Evolutionary conservation across 306 rosid genomes (phyloP).

Genomic region (Senna siamea): DNA sequence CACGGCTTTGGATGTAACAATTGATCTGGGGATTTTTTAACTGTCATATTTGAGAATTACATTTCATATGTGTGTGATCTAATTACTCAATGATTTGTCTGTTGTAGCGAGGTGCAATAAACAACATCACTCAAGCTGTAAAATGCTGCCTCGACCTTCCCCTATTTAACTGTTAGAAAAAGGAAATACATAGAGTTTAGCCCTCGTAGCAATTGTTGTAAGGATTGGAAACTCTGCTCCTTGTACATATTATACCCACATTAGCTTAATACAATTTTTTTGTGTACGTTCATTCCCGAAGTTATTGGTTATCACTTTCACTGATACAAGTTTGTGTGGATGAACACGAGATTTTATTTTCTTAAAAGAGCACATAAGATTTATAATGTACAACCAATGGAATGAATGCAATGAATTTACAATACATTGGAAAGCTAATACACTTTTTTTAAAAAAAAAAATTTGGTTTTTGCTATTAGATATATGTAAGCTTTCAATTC

Average conservation of each 20-base stretch:
- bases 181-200: slow-evolving; percentile 24
- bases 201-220: slow-evolving; percentile 25
- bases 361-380: too few species aligned
- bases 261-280: slow-evolving; percentile 24
- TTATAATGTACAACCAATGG: too few species aligned
- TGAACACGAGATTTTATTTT: too few species aligned
- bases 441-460: too few species aligned
- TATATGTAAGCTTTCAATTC: too few species aligned
- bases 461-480: too few species aligned
- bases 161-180: background rate
- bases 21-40: slow-evolving; percentile 33
- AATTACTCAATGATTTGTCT: slow-evolving; percentile 18
- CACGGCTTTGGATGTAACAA: slow-evolving; percentile 19
- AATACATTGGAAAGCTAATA: too few species aligned
- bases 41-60: slow-evolving; percentile 32
- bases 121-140: slow-evolving; percentile 21
- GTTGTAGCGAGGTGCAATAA: slow-evolving; percentile 1
- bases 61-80: slow-evolving; percentile 15
- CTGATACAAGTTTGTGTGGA: too few species aligned
- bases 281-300: background rate
- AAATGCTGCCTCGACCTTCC: slow-evolving; percentile 13
- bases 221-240: slow-evolving; percentile 13
- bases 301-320: slow-evolving; percentile 6
- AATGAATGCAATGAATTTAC: too few species aligned
- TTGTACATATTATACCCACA: slow-evolving; percentile 43